Percentiles rank a stretch among this genome's conserved stretches.
Evolutionary conservation across 2,329 filamentous ascomycete genomes (phyloP).

Genomic region (Capronia coronata): DNA sequence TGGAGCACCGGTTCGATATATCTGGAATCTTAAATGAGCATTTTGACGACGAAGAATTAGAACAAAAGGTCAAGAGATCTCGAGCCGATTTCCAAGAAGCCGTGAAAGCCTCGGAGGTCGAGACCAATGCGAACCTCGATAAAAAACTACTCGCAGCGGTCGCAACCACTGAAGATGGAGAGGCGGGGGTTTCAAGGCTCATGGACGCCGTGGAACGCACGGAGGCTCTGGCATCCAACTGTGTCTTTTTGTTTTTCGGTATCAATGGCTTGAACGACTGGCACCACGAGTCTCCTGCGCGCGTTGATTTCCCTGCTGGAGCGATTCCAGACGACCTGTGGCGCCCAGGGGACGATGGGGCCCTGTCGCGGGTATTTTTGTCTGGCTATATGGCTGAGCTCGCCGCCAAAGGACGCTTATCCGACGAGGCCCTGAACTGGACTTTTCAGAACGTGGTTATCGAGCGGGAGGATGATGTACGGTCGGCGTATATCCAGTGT

Average conservation of each 20-base stretch:
- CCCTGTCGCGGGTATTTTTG: conserved; percentile 54
- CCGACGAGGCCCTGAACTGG: conserved; percentile 63
- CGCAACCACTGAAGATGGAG: conserved; percentile 38
- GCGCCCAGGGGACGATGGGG: conserved; percentile 36
- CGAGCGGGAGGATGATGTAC: conserved; percentile 51
- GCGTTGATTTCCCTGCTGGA: conserved; percentile 34
- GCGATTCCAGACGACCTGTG: conserved; percentile 32
- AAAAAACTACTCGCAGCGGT: conserved; percentile 40
- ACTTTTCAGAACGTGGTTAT: conserved; percentile 39
- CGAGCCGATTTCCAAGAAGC: conserved; percentile 32
- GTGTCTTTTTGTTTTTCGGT: conserved; percentile 54
- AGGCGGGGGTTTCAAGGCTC: conserved; percentile 44
- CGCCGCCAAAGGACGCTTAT: conserved; percentile 44
- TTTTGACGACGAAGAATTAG: conserved; percentile 52
- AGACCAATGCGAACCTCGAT: conserved; percentile 28
- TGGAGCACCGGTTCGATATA: conserved; percentile 20
- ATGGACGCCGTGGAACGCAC: conserved; percentile 55
- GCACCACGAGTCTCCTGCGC: conserved; percentile 27
- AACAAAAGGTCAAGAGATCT: conserved; percentile 45
- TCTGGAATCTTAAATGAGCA: conserved; percentile 52
- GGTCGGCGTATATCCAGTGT: conserved; percentile 53
- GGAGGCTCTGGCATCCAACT: conserved; percentile 50
- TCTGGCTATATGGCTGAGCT: conserved; percentile 57
- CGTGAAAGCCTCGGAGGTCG: conserved; percentile 8
- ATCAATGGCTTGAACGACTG: conserved; percentile 19